phyloP scores from a whole-genome alignment of 768 basidiomycete genomes.

The Boletus sp. region DNA sequence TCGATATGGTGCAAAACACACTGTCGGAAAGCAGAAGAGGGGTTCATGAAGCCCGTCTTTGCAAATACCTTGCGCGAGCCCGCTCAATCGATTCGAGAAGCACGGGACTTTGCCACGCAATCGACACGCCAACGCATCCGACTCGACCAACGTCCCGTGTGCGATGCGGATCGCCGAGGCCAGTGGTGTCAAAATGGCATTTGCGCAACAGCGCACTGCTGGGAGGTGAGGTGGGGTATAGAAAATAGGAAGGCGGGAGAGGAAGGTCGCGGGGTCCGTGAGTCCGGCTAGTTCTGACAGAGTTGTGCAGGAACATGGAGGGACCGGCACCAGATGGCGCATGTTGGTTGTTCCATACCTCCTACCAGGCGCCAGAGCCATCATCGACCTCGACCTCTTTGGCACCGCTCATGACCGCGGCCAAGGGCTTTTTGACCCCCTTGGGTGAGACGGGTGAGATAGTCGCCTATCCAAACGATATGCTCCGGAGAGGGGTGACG shows the following conservation, averaged over 20 bases:
- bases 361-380: slow-evolving; percentile 73
- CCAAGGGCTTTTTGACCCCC: slow-evolving; percentile 77
- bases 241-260: slow-evolving; percentile 30
- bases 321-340: neutral
- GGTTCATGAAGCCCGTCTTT: slow-evolving; percentile 19
- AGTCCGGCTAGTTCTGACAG: slow-evolving; percentile 20
- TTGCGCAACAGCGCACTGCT: slow-evolving; percentile 35
- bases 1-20: neutral
- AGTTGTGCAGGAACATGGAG: slow-evolving; percentile 29
- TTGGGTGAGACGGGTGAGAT: slow-evolving; percentile 66
- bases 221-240: slow-evolving; percentile 28
- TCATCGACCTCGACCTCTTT: slow-evolving; percentile 78
- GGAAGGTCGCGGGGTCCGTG: slow-evolving; percentile 23
- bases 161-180: slow-evolving; percentile 20
- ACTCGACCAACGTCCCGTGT: slow-evolving; percentile 38
- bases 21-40: neutral
- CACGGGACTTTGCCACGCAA: slow-evolving; percentile 60
- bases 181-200: slow-evolving; percentile 26
- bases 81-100: slow-evolving; percentile 69
- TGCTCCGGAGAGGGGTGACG: slow-evolving; percentile 27
- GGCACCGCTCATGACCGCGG: slow-evolving; percentile 68
- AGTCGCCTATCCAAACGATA: slow-evolving; percentile 63
- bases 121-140: slow-evolving; percentile 25
- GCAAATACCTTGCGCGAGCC: slow-evolving; percentile 41
- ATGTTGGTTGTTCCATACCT: slow-evolving; percentile 39